phyloP scores from a whole-genome alignment of 1,139 yeast genomes.

The Saccharomyces pastorianus region DNA sequence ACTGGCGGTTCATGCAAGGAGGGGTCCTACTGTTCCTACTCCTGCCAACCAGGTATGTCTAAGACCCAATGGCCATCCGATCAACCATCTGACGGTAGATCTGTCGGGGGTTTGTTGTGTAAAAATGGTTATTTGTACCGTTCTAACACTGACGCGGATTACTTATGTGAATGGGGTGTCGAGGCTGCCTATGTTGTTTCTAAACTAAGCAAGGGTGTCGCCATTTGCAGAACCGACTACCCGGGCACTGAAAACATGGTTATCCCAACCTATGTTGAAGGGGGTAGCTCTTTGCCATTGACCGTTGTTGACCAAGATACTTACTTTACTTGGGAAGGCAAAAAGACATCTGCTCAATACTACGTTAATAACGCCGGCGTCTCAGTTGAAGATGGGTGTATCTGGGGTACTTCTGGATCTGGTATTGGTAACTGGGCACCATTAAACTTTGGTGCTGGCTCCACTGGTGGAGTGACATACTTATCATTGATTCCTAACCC shows the following conservation, averaged over 20 bases:
- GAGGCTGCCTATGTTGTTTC: slow-evolving; percentile 54
- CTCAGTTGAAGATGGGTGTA: slow-evolving; percentile 61
- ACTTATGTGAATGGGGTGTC: slow-evolving; percentile 74
- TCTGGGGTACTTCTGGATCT: slow-evolving; percentile 61
- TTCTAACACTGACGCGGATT: slow-evolving; percentile 48
- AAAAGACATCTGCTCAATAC: slow-evolving; percentile 65
- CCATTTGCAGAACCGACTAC: slow-evolving; percentile 80
- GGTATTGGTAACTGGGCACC: slow-evolving; percentile 84
- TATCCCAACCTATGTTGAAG: slow-evolving; percentile 62
- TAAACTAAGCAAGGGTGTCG: slow-evolving; percentile 49
- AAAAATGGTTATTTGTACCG: slow-evolving; percentile 61
- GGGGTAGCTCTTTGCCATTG: slow-evolving; percentile 50
- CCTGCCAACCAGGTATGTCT: slow-evolving; percentile 87
- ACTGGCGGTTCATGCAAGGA: slow-evolving; percentile 64
- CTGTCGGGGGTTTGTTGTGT: slow-evolving; percentile 74
- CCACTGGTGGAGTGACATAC: slow-evolving; percentile 52
- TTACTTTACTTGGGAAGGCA: slow-evolving; percentile 61
- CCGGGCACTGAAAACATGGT: slow-evolving; percentile 88
- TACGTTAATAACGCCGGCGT: slow-evolving; percentile 80
- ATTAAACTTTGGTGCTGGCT: slow-evolving; percentile 70
- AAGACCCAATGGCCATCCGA: slow-evolving; percentile 77
- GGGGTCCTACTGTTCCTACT: slow-evolving; percentile 75
- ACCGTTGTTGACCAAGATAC: slow-evolving; percentile 57
- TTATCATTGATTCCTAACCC: slow-evolving; percentile 78
- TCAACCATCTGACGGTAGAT: slow-evolving; percentile 68